Evolutionary conservation across 2,329 filamentous ascomycete genomes (phyloP).

Genomic region (Aspergillus arachidicola): DNA sequence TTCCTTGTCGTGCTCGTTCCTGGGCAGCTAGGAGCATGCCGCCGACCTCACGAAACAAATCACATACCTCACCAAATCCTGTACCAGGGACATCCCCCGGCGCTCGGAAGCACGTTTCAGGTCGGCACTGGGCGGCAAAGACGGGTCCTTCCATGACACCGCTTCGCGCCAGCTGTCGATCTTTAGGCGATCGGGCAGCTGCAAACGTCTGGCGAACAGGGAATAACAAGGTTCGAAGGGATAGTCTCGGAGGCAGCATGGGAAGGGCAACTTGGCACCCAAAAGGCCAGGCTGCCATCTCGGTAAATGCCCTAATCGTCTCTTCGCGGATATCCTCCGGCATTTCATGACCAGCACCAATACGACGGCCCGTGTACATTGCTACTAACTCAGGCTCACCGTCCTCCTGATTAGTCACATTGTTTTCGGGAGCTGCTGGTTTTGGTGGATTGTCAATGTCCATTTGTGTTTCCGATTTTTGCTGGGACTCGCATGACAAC

Average conservation of each 20-base stretch:
- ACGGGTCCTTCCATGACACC: conserved; percentile 62
- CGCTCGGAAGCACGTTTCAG: conserved; percentile 57
- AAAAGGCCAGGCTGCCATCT: conserved; percentile 62
- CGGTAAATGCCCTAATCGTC: conserved; percentile 58
- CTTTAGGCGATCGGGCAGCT: conserved; percentile 56
- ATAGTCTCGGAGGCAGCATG: conserved; percentile 51
- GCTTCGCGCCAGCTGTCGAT: conserved; percentile 54
- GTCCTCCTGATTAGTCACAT: neutral
- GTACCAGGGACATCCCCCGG: conserved; percentile 29
- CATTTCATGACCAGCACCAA: conserved; percentile 60
- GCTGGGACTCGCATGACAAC: conserved; percentile 17
- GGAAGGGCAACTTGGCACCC: conserved; percentile 55
- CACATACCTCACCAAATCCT: conserved; percentile 48
- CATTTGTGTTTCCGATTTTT: conserved; percentile 24
- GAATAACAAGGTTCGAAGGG: conserved; percentile 54
- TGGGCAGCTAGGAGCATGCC: conserved; percentile 61
- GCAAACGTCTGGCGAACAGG: conserved; percentile 59
- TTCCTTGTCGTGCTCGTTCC: conserved; percentile 61
- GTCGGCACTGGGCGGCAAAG: conserved; percentile 57
- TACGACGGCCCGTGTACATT: conserved; percentile 61
- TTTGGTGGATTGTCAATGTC: conserved; percentile 25
- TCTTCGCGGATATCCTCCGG: conserved; percentile 61
- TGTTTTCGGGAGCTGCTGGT: neutral
- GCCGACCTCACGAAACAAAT: conserved; percentile 60
- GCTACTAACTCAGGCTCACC: conserved; percentile 21